Percentiles rank a stretch among this genome's conserved stretches.
phyloP scores from a whole-genome alignment of 208 protist species.

The Leptomonas pyrrhocoris region DNA sequence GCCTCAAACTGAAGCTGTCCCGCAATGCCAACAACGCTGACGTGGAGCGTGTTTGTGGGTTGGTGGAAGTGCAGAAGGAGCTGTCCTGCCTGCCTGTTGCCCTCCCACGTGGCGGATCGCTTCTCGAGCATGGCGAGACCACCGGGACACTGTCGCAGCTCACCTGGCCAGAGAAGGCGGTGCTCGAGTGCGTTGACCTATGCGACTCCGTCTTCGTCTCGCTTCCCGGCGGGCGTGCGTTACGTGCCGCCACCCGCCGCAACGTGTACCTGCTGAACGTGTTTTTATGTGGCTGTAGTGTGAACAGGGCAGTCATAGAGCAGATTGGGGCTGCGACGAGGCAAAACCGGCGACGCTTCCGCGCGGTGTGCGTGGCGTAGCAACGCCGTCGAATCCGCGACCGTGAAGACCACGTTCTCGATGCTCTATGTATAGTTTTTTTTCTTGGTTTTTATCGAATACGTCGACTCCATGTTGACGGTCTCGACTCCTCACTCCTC shows the following conservation, averaged over 20 bases:
- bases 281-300: slow-evolving; percentile 41
- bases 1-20: slow-evolving; percentile 31
- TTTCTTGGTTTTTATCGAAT: slow-evolving; percentile 2
- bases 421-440: background rate
- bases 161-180: slow-evolving; percentile 32
- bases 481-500: background rate
- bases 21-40: slow-evolving; percentile 32
- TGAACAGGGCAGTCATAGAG: slow-evolving; percentile 40
- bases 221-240: slow-evolving; percentile 36
- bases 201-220: slow-evolving; percentile 37
- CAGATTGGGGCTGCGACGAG: slow-evolving; percentile 34
- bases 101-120: background rate
- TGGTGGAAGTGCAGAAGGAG: slow-evolving; percentile 25
- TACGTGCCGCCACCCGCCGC: slow-evolving; percentile 37
- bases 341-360: slow-evolving; percentile 29
- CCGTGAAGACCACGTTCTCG: background rate
- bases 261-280: slow-evolving; percentile 46
- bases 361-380: background rate
- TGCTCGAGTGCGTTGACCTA: slow-evolving; percentile 32
- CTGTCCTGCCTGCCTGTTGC: slow-evolving; percentile 12
- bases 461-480: slow-evolving; percentile 1
- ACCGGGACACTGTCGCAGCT: slow-evolving; percentile 19
- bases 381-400: background rate
- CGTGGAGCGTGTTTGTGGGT: slow-evolving; percentile 22
- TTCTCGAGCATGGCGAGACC: background rate